phyloP scores from a whole-genome alignment of 75 land plant genomes.

The Cupressus sempervirens region DNA sequence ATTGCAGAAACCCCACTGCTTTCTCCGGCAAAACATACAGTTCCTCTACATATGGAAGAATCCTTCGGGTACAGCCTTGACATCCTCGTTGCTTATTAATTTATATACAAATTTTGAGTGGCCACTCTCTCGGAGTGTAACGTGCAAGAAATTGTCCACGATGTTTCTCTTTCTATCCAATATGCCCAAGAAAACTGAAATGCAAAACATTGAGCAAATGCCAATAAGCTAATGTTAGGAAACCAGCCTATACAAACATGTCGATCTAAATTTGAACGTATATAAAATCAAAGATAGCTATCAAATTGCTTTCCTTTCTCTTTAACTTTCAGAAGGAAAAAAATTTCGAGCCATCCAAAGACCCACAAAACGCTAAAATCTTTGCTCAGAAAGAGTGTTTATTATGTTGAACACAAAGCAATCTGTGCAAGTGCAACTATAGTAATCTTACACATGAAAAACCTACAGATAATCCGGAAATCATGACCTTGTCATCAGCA shows the following conservation, averaged over 20 bases:
- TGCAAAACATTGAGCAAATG: not conserved
- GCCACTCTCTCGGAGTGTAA: not conserved
- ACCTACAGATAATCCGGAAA: too few species aligned
- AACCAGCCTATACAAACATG: not conserved
- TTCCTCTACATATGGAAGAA: not conserved
- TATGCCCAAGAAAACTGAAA: constrained; percentile 5
- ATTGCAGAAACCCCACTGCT: too few species aligned
- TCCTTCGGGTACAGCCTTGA: not conserved
- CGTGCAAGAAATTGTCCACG: not conserved
- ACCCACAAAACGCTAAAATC: not conserved
- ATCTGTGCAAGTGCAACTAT: not conserved
- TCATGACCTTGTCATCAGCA: too few species aligned
- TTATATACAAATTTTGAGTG: not conserved
- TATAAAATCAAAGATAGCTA: not conserved
- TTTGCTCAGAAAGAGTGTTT: not conserved
- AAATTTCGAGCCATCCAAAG: not conserved
- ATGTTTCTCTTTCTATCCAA: not conserved
- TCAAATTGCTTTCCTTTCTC: too few species aligned
- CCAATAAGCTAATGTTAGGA: not conserved
- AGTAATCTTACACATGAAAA: too few species aligned
- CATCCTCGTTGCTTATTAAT: not conserved
- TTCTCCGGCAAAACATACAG: not conserved
- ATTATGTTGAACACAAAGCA: not conserved
- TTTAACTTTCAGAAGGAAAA: not conserved
- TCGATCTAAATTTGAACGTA: not conserved